Percentiles rank a stretch among this genome's conserved stretches.
Evolutionary conservation across 768 basidiomycete genomes (phyloP).

Genomic region (Pleurotus salmoneostramineus): DNA sequence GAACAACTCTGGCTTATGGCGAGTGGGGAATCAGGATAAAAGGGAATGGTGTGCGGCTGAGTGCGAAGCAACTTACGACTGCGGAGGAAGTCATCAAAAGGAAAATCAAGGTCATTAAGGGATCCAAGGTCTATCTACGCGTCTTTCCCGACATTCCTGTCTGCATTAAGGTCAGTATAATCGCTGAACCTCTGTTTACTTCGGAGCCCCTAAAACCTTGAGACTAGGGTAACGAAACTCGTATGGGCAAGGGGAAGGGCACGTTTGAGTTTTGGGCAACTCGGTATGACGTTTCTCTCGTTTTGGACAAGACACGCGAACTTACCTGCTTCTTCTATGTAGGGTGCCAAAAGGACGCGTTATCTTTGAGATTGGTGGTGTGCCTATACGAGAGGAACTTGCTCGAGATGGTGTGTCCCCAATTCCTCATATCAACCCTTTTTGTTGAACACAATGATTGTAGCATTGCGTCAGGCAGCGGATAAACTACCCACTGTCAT

Average conservation of each 20-base stretch:
- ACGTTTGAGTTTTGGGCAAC: conserved; percentile 97
- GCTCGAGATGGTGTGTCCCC: conserved; percentile 76
- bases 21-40: conserved; percentile 91
- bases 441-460: conserved; percentile 3
- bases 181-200: neutral
- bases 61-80: conserved; percentile 85
- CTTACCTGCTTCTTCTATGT: neutral
- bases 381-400: conserved; percentile 85
- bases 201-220: neutral
- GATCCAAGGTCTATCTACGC: conserved; percentile 79
- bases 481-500: conserved; percentile 83
- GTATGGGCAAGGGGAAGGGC: conserved; percentile 99
- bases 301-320: no score
- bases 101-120: conserved; percentile 87
- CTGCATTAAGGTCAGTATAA: conserved; percentile 80
- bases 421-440: no score
- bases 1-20: conserved; percentile 88
- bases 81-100: conserved; percentile 87
- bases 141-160: conserved; percentile 98
- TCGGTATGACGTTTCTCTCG: conserved; percentile 44
- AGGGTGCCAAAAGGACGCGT: conserved; percentile 89
- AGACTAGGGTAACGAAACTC: conserved; percentile 88
- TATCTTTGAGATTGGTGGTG: conserved; percentile 91
- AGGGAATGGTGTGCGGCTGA: conserved; percentile 74
- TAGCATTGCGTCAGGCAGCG: conserved; percentile 86